Evolutionary conservation across 2,329 filamentous ascomycete genomes (phyloP).

Genomic region (Samsoniella hepiali): DNA sequence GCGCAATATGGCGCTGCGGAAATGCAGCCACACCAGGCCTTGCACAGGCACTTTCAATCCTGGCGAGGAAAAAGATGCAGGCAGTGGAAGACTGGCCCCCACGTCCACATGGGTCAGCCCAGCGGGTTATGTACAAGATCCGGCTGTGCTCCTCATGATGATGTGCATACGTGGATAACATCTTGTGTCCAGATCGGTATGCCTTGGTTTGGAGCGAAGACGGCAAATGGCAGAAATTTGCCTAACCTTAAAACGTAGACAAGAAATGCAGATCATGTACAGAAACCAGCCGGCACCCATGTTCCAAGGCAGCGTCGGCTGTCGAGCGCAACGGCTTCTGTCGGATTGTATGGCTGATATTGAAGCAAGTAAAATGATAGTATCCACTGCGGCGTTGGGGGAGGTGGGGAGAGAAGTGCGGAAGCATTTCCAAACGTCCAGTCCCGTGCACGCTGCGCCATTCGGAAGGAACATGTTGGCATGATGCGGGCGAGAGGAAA

Average conservation of each 20-base stretch:
- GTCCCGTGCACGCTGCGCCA: neutral
- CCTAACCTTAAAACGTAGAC: neutral
- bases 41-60: neutral
- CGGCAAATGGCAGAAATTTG: neutral
- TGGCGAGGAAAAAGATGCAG: neutral
- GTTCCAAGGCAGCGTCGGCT: neutral
- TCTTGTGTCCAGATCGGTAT: constrained; percentile 15
- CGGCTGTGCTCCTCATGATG: constrained; percentile 11
- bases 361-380: constrained; percentile 14
- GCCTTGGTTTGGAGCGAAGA: neutral
- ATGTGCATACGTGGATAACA: constrained; percentile 13
- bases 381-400: constrained; percentile 10
- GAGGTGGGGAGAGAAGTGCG: neutral
- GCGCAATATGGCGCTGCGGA: neutral
- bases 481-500: neutral
- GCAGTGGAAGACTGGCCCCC: neutral
- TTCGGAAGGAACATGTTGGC: neutral
- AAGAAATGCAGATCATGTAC: neutral
- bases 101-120: constrained; percentile 14
- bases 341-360: constrained; percentile 8
- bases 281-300: neutral
- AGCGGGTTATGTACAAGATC: constrained; percentile 15
- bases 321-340: constrained; percentile 6
- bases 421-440: neutral
- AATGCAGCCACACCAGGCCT: neutral